Conservation (phyloP, 306 rosid species). For the Castanopsis chinensis region DNA sequence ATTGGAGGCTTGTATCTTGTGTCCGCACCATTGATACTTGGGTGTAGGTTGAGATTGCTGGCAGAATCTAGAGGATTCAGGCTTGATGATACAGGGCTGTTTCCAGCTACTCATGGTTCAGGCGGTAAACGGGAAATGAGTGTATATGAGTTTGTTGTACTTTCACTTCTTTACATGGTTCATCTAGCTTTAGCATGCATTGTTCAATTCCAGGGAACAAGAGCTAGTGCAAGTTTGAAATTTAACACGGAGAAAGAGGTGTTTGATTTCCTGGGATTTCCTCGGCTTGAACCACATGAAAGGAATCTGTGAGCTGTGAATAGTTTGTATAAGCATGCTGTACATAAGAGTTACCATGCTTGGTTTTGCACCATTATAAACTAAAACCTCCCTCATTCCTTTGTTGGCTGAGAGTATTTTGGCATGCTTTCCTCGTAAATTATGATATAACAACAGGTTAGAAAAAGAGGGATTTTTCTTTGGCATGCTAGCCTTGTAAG, state of each 20-base stretch:
- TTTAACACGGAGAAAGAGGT: constrained; percentile 68
- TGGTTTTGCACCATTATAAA: background rate
- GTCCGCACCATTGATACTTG: constrained; percentile 13
- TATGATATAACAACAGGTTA: background rate
- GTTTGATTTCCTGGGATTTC: constrained; percentile 79
- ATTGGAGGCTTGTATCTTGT: no score
- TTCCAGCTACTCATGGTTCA: constrained; percentile 65
- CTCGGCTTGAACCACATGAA: constrained; percentile 83
- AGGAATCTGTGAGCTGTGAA: constrained; percentile 61
- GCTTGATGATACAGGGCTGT: constrained; percentile 87
- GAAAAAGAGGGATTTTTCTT: no score
- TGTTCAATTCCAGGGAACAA: constrained; percentile 54
- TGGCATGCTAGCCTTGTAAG: background rate
- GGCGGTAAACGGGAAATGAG: constrained; percentile 63
- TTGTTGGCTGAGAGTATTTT: background rate
- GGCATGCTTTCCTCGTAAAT: background rate
- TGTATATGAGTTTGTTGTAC: background rate
- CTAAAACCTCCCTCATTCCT: background rate
- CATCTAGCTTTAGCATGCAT: background rate
- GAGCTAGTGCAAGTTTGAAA: constrained; percentile 67
- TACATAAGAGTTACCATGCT: background rate
- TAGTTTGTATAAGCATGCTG: constrained; percentile 2
- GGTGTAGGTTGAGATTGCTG: constrained; percentile 71
- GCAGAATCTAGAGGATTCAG: constrained; percentile 91
- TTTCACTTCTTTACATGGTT: background rate